Conservation (phyloP, 202 grass and related monocot species). For the Panicum hallii region DNA sequence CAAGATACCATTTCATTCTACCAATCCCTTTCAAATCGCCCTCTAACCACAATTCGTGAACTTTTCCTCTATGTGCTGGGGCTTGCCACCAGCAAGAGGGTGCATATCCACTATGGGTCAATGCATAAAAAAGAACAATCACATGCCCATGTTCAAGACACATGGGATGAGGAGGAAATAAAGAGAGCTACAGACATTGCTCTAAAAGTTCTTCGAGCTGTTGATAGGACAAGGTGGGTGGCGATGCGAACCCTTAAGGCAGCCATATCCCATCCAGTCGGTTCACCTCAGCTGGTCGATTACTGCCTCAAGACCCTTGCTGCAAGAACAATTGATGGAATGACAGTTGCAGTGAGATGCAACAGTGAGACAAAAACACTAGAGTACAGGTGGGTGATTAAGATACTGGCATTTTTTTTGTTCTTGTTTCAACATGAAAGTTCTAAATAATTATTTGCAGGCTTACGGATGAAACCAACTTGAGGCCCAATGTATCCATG, state of each 20-base stretch:
- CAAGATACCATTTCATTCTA: slow-evolving; percentile 61
- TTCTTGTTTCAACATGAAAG: slow-evolving; percentile 3
- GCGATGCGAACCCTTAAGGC: slow-evolving; percentile 51
- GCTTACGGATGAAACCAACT: slow-evolving; percentile 34
- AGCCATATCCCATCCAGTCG: slow-evolving; percentile 36
- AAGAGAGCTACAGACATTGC: slow-evolving; percentile 37
- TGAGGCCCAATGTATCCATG: slow-evolving; percentile 3
- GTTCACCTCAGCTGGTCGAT: slow-evolving; percentile 51
- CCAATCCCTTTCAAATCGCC: slow-evolving; percentile 46
- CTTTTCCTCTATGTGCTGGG: slow-evolving; percentile 54
- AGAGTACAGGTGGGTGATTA: slow-evolving; percentile 61
- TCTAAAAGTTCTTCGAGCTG: slow-evolving; percentile 61
- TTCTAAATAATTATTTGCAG: slow-evolving; percentile 36
- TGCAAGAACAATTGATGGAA: slow-evolving; percentile 39
- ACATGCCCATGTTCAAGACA: background rate
- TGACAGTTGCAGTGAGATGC: slow-evolving; percentile 50
- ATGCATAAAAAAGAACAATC: slow-evolving; percentile 29
- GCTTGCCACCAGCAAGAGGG: slow-evolving; percentile 34
- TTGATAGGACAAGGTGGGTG: slow-evolving; percentile 49
- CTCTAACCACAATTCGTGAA: slow-evolving; percentile 47
- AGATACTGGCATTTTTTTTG: background rate
- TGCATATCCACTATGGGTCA: background rate
- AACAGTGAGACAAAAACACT: slow-evolving; percentile 52
- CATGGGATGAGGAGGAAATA: slow-evolving; percentile 54
- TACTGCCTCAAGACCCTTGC: slow-evolving; percentile 56